Evolutionary conservation across 495 filamentous ascomycete genomes (phyloP), one percentile per base, ranked within the genome.

Genomic region (Mycothermus thermophilus): DNA sequence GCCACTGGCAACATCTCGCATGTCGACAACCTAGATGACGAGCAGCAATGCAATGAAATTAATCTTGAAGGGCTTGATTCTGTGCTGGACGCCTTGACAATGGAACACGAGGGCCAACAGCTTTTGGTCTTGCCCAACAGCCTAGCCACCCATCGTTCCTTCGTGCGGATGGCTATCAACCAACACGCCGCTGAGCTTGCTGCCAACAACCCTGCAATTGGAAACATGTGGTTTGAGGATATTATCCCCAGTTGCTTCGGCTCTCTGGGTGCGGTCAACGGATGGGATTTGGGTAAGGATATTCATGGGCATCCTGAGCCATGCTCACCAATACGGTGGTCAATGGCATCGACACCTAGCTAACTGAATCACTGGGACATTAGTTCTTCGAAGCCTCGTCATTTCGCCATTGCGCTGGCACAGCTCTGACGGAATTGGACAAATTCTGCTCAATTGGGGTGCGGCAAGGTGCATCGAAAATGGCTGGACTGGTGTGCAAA

Each of bases 331-430:
- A 27, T 11, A 27, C 11, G 4, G 9, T 27, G 25, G 25, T 9
- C 25, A 12, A 27, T 12, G 25, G 25, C 4, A 12, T 27, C 25
- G 25, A 27, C 25, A 3, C 11, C 25, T 12, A 4, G 3, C 25
- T 27, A 3, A 9, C 13, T 3, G 25, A 27, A 27, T 27, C 10
- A 12, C 9, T 27, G 25, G 25, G 9, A 27, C 4, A 27, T 27
- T 10, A 35, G 33, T 35, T 7, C 17, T 35, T 2, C 33, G 33
- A 5, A 27, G 15, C 23, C 33, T 35, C 22, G 33, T 35, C 23
- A 13, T 35, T 17, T 19, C 12, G 10, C 8, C 33, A n/a, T 11
- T 17, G 23, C 24, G 20, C 22, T 35, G 33, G 33, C 11, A 27
- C 4, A n/a, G n/a, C n/a, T n/a, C n/a, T n/a, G 16, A 27, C 24